Conservation (phyloP, 2,329 filamentous ascomycete species). For the Knufia petricola region DNA sequence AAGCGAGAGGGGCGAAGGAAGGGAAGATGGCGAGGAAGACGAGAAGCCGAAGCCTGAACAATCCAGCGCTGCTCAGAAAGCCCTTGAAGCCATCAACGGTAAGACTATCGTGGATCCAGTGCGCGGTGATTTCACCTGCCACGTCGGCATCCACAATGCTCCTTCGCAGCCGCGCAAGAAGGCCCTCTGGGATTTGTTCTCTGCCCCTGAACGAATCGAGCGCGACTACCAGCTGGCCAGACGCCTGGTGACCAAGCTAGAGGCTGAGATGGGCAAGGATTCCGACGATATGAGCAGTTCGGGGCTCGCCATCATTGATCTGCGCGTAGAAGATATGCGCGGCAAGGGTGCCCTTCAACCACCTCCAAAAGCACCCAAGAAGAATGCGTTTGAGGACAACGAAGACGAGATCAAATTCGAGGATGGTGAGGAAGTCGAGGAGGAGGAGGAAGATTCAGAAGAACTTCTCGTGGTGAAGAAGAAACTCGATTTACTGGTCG, state of each 20-base stretch:
- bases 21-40: conserved; percentile 53
- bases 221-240: conserved; percentile 78
- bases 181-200: conserved; percentile 93
- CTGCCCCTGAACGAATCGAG: conserved; percentile 82
- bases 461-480: conserved; percentile 90
- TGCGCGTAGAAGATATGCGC: conserved; percentile 72
- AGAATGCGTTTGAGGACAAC: conserved; percentile 39
- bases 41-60: conserved; percentile 26
- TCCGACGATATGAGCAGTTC: conserved; percentile 51
- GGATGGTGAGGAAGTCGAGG: conserved; percentile 64
- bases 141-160: conserved; percentile 91
- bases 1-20: conserved; percentile 59
- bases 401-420: conserved; percentile 44
- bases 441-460: conserved; percentile 82
- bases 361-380: conserved; percentile 46
- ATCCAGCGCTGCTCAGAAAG: conserved; percentile 62
- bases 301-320: conserved; percentile 70
- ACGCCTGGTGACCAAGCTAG: conserved; percentile 72
- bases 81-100: conserved; percentile 87
- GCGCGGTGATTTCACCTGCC: conserved; percentile 91
- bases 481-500: conserved; percentile 87
- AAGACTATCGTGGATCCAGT: conserved; percentile 94
- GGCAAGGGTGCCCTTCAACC: conserved; percentile 69
- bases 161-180: conserved; percentile 82
- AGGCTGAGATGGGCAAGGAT: conserved; percentile 61